A percentile compares a stretch with the other conserved stretches of the same genome.
These are phyloP conservation scores for Colletotrichum orbiculare DNA, from an alignment of 2,329 filamentous ascomycete species.

Conservation along the genomic window DNA sequence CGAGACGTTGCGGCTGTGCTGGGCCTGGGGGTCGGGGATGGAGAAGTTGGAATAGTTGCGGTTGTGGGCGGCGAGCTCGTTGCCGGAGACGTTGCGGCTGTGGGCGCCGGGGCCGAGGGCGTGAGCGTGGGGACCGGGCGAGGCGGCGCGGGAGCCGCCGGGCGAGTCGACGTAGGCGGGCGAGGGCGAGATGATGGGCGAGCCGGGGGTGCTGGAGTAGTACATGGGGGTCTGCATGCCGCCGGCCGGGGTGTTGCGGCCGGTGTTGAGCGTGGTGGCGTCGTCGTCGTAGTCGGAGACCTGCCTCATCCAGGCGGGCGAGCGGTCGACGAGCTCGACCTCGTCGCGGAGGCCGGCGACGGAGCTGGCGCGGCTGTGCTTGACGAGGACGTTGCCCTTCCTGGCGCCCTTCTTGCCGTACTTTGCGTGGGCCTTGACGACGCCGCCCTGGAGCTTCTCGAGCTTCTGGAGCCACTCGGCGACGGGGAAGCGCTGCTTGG, in stretches of 20 bases:
- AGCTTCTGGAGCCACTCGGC: slow-evolving; percentile 74
- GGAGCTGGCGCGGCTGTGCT: slow-evolving; percentile 28
- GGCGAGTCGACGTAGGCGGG: slow-evolving; percentile 32
- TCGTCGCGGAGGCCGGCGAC: slow-evolving; percentile 29
- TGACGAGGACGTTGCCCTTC: slow-evolving; percentile 35
- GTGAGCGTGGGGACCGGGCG: slow-evolving; percentile 10
- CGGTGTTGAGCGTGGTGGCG: slow-evolving; percentile 32
- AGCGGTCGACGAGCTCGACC: slow-evolving; percentile 35
- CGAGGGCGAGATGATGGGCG: slow-evolving; percentile 29
- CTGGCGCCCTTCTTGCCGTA: slow-evolving; percentile 33
- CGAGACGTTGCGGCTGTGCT: slow-evolving; percentile 27
- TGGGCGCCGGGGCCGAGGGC: not conserved
- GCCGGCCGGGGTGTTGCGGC: slow-evolving; percentile 31
- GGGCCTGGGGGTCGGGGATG: slow-evolving; percentile 6
- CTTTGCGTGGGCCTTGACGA: slow-evolving; percentile 62
- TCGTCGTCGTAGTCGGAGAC: slow-evolving; percentile 35
- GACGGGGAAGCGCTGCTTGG: slow-evolving; percentile 74
- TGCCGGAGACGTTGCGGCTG: slow-evolving; percentile 14
- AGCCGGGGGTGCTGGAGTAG: slow-evolving; percentile 31
- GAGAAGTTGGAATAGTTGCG: slow-evolving; percentile 32
- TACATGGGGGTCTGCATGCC: slow-evolving; percentile 29
- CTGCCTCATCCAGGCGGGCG: slow-evolving; percentile 35
- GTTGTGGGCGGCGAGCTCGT: slow-evolving; percentile 35
- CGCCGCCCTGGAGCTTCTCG: slow-evolving; percentile 69
- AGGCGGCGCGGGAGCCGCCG: slow-evolving; percentile 24